Conservation (phyloP, 2,329 filamentous ascomycete species). For the Nemania abortiva region DNA sequence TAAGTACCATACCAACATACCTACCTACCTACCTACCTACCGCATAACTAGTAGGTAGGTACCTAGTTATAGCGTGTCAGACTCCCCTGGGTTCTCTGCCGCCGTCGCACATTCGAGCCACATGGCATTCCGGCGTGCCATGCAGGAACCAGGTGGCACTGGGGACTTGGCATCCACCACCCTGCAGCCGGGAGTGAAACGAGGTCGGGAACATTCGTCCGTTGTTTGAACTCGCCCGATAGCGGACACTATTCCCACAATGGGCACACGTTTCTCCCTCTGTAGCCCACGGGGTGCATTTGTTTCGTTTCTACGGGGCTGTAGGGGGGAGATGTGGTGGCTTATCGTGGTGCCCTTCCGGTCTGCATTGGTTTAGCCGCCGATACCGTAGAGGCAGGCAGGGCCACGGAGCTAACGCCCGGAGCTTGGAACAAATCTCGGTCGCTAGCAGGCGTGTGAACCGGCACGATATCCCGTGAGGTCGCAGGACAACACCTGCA, state of each 20-base stretch:
- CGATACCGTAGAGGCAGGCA: not conserved
- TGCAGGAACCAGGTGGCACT: constrained; percentile 36
- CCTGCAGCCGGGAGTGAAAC: constrained; percentile 13
- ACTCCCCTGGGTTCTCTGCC: constrained; percentile 29
- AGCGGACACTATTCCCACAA: not conserved
- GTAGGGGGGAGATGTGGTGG: too few species aligned
- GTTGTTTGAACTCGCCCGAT: constrained; percentile 5
- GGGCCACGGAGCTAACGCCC: constrained; percentile 1
- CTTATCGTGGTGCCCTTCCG: not conserved
- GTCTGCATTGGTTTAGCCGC: not conserved
- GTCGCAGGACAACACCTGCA: not conserved
- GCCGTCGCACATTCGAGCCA: constrained; percentile 34
- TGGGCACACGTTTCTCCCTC: too few species aligned
- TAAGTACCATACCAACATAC: not conserved
- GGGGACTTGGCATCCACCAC: constrained; percentile 26
- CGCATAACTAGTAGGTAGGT: not conserved
- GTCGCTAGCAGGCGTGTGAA: not conserved
- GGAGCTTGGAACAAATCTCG: not conserved
- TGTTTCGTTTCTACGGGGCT: not conserved
- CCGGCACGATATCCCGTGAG: constrained; percentile 4
- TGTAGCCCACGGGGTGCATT: too few species aligned
- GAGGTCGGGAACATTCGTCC: constrained; percentile 1
- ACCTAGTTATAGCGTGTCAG: constrained; percentile 10
- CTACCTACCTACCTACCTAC: not conserved
- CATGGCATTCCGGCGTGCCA: constrained; percentile 37